Evolutionary conservation across 2,329 filamentous ascomycete species (phyloP), one percentile per base, ranked within the genome.

Genomic region (Aspergillus brasiliensis): DNA sequence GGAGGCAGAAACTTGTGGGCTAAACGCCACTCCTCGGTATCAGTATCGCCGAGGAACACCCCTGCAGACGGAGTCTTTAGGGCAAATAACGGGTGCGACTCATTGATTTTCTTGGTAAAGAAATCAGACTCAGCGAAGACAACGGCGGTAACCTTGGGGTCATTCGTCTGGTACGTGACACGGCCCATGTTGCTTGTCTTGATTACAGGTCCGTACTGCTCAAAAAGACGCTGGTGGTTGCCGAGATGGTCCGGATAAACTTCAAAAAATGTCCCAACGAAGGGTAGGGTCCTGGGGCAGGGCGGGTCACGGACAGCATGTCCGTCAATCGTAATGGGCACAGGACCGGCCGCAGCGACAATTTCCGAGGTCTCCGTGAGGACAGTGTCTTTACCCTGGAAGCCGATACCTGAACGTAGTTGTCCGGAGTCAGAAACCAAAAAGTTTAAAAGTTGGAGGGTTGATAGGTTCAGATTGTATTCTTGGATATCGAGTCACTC

Each of bases 1-100:
- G 86, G 85, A 0, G 86, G 84, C 0, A 88, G 64, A 70, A 87
- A 88, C 69, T 88, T 88, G 76, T 88, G 86, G 0, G 82, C 80
- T 0, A 80, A 55, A 42, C 68, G 73, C 71, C 72, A 77, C 49
- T 69, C 65, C 0, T 66, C 63, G 0, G 74, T 74, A 28, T 74
- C 69, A 0, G 72, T 75, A 49, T 76, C 74, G 6, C 69, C 69
- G 0, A 74, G 57, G 60, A 76, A 76, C 25, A 76, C 60, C 15
- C 70, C 70, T 1, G 73, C 73, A 2, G 62, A 46, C 1, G 66
- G 61, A 15, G 64, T 67, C 23, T 71, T 73, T 21, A 75, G 56
- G 0, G 68, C 65, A 25, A 59, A 64, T 1, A 76, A 67, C 0
- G 74, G 74, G 34, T 75, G 72, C 5, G 63, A 61, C 17, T 65